Base-by-base conservation (phyloP, 768 basidiomycete species). In the Dioszegia aurantiaca region DNA sequence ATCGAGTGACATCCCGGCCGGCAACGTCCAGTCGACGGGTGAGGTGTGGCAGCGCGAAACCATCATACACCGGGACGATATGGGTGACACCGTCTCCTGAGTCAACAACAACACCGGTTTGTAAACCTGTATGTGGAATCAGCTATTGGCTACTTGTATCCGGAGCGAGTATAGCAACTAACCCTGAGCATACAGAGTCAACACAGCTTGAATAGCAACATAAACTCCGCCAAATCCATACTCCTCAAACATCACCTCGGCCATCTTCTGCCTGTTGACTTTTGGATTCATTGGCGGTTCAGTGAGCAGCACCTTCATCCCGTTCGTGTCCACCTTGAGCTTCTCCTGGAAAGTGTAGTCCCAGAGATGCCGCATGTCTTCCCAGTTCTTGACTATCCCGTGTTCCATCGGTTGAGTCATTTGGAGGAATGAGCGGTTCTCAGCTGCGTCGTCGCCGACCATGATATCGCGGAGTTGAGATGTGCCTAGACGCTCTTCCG, bases 271-370 rank as follows among this genome's bases (percentile, higher is more conserved):
- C 69, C 95, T 78, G 78, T 99, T 98, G 63, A 79, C 86, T 73
- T 86, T 90, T 2, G 95, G 95, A 78, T 99, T 98, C 95, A 98
- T 98, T 27, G 95, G 95, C 16, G 95, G 95, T 77, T 99, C 95
- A 0, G 95, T 99, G 68, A 99, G 82, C 61, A 99, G 78, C 37
- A 99, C 83, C 79, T 97, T 99, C 61, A 84, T 81, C 0, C 90
- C 95, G 24, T 81, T 80, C 41, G 93, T 86, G 70, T 97, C 87
- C 62, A 97, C 81, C 72, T 85, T 83, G 65, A 99, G 84, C 80
- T 98, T 98, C 80, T 95, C 91, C 67, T 89, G 81, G 75, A 99
- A 99, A 0, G 95, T 99, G 78, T 97, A 98, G 77, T 99, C 86
- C 95, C 95, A 99, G 17, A 98, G 82, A 69, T 90, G 84, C 73